Base-by-base conservation (phyloP, 331 rosid genomes). In the Pyrus hybrid region DNA sequence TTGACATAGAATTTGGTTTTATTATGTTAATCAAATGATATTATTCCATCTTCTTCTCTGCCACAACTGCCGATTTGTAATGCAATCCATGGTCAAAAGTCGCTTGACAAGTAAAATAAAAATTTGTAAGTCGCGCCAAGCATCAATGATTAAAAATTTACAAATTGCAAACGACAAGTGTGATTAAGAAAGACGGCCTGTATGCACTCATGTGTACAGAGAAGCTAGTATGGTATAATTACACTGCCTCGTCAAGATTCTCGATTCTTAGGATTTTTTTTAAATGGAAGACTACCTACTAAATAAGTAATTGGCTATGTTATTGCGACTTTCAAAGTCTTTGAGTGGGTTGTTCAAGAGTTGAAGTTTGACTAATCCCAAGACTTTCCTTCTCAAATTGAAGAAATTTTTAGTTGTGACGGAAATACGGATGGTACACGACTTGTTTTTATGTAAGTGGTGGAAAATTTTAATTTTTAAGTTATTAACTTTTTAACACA, bases 1-100 rank as follows among this genome's bases (percentile, higher is more conserved):
- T 73, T 41, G 47, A 62, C 47, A 74, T 4, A 51, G n/a, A 74
- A 28, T 63, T 63, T 74, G 18, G 77, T n/a, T 43, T 63, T 63
- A 4, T 21, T 73, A 29, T 41, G 13, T 43, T 43, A 73, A 41
- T 73, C 8, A 73, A 65, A 37, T 23, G 25, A 17, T 7, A 30
- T 60, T 73, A 22, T 61, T 73, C 28, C 43, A 30, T 4, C 16
- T 32, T 9, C 47, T 65, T 14, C 1, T 7, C 10, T 62, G 6
- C 11, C 35, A 26, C n/a, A 62, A 26, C 37, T 6, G n/a, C n/a
- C 17, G 4, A 22, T 58, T 22, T 58, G 14, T 2, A 58, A 0
- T 58, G 18, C 32, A 60, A 23, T 63, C 11, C 5, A 51, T 18
- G 58, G 21, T 20, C 21, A 53, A 53, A 53, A 53, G 10, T 53